Evolutionary conservation across 192 early-diverging fungal genomes (phyloP).

Genomic region (Geranomyces michiganensis): DNA sequence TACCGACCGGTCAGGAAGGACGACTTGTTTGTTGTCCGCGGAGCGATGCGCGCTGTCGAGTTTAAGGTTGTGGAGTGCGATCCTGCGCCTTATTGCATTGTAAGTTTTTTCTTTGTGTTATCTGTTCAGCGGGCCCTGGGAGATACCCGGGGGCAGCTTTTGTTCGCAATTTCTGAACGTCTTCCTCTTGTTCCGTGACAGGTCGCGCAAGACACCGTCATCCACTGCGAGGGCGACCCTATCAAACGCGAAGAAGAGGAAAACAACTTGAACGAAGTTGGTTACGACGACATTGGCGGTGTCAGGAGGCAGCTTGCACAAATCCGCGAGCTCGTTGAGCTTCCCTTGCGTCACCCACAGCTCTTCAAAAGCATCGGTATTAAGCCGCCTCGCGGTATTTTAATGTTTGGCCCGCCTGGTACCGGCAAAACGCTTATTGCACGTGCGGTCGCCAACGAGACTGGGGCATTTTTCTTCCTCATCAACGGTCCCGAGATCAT

Average conservation of each 20-base stretch:
- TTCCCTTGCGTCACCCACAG: constrained; percentile 97
- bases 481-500: constrained; percentile 99
- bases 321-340: constrained; percentile 97
- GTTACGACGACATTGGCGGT: constrained; percentile 99
- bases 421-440: constrained; percentile 99
- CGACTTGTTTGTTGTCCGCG: constrained; percentile 91
- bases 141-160: too few relatives aligned
- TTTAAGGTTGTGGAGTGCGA: constrained; percentile 99
- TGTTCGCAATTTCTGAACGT: too few relatives aligned
- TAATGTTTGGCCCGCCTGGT: constrained; percentile 98
- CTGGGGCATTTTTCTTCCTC: constrained; percentile 98
- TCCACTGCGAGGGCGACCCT: constrained; percentile 98
- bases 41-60: constrained; percentile 96
- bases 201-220: constrained; percentile 97
- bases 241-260: constrained; percentile 99
- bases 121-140: too few relatives aligned
- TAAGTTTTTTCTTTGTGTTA: too few relatives aligned
- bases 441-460: constrained; percentile 98
- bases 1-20: constrained; percentile 96
- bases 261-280: constrained; percentile 85
- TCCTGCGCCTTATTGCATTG: constrained; percentile 95
- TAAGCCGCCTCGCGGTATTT: constrained; percentile 93
- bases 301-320: constrained; percentile 98
- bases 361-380: constrained; percentile 99
- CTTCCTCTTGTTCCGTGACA: constrained; percentile 25